These are phyloP conservation scores for Podospora appendiculata DNA, from an alignment of 495 filamentous ascomycete genomes.

Conservation along the genomic window DNA sequence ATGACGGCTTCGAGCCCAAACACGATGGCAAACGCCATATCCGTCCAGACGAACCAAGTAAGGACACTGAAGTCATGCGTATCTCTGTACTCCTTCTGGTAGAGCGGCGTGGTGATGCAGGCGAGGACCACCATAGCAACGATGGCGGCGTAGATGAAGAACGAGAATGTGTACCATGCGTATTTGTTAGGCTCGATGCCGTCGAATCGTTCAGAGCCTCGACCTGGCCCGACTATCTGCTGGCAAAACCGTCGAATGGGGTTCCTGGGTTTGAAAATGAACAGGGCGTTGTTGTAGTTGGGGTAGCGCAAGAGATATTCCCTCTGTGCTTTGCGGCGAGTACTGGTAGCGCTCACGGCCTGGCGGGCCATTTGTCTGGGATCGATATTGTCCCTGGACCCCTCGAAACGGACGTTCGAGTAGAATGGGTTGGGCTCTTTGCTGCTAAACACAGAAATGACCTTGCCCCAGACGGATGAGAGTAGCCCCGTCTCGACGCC, in stretches of 20 bases:
- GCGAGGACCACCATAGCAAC: slow-evolving; percentile 95
- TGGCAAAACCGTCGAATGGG: slow-evolving; percentile 78
- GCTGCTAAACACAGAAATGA: slow-evolving; percentile 45
- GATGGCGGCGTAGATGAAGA: slow-evolving; percentile 87
- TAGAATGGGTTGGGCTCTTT: slow-evolving; percentile 94
- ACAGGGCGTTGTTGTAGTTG: slow-evolving; percentile 87
- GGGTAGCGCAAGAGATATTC: slow-evolving; percentile 85
- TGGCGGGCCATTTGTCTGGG: slow-evolving; percentile 81
- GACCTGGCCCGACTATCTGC: slow-evolving; percentile 82
- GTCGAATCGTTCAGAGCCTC: slow-evolving; percentile 76
- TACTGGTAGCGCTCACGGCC: slow-evolving; percentile 73
- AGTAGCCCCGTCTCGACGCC: slow-evolving; percentile 45
- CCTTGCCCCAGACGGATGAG: slow-evolving; percentile 49
- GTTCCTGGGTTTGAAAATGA: slow-evolving; percentile 72
- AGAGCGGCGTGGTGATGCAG: slow-evolving; percentile 89
- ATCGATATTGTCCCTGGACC: slow-evolving; percentile 68
- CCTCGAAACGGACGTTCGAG: slow-evolving; percentile 66
- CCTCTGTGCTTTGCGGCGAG: slow-evolving; percentile 77
- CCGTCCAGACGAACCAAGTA: slow-evolving; percentile 84
- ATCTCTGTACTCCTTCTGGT: slow-evolving; percentile 76
- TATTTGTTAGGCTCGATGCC: slow-evolving; percentile 79
- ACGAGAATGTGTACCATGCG: slow-evolving; percentile 88
- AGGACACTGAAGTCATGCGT: slow-evolving; percentile 37
- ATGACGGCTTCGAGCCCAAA: slow-evolving; percentile 86
- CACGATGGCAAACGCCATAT: slow-evolving; percentile 79